phyloP scores from a whole-genome alignment of 1,284 basidiomycete genomes.

The Tilletia caries region DNA sequence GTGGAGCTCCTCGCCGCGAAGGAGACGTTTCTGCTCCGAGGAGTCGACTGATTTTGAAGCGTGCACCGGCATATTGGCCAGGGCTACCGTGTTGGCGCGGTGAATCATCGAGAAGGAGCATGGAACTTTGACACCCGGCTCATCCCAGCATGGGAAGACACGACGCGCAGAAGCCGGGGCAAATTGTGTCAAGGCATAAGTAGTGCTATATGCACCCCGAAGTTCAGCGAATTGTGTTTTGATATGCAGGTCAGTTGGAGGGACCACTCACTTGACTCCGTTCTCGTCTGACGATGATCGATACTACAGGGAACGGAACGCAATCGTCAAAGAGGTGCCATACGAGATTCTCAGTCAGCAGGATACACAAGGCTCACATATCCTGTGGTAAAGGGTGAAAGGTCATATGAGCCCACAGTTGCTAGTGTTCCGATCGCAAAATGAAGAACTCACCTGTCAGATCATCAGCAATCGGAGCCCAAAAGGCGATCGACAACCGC shows the following conservation, averaged over 20 bases:
- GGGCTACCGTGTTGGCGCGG: constrained; percentile 61
- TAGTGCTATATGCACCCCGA: constrained; percentile 51
- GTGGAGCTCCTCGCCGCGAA: constrained; percentile 62
- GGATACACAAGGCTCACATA: too few species aligned
- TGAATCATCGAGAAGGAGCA: constrained; percentile 77
- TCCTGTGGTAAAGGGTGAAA: too few species aligned
- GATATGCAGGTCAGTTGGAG: too few species aligned
- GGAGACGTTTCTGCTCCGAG: not conserved
- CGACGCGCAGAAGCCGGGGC: constrained; percentile 77
- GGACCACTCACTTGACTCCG: constrained; percentile 31
- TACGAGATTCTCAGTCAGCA: too few species aligned
- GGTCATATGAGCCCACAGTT: too few species aligned
- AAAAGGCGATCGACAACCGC: not conserved
- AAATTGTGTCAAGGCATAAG: constrained; percentile 43
- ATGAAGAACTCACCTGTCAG: not conserved
- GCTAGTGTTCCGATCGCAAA: too few species aligned
- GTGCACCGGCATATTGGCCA: constrained; percentile 70
- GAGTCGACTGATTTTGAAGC: not conserved
- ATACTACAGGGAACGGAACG: too few species aligned
- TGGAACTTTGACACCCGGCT: constrained; percentile 83
- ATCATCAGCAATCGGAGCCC: not conserved
- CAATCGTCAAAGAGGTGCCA: not conserved
- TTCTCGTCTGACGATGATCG: too few species aligned
- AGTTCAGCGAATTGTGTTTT: too few species aligned
- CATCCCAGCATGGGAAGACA: constrained; percentile 68